Conservation (phyloP, 2,329 filamentous ascomycete genomes). For the Colletotrichum eleusines region DNA sequence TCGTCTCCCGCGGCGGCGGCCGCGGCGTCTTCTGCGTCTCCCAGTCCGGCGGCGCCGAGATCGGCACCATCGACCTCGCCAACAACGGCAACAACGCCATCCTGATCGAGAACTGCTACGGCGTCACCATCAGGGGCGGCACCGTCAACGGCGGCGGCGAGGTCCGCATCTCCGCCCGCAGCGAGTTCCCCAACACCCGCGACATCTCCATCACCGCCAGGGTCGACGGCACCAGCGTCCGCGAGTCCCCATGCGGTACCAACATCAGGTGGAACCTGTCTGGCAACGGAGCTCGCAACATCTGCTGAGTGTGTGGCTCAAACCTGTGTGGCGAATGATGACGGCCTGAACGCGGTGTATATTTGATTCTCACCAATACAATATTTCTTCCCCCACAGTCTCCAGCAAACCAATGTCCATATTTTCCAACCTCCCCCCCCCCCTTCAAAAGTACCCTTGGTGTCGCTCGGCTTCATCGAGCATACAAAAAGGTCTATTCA, state of each 20-base stretch:
- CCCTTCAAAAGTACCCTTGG: background rate
- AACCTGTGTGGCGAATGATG: background rate
- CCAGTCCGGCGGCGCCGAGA: slow-evolving; percentile 65
- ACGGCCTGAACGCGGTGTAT: background rate
- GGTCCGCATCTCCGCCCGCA: slow-evolving; percentile 64
- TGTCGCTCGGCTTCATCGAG: background rate
- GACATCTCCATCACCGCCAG: slow-evolving; percentile 63
- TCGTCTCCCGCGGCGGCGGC: slow-evolving; percentile 67
- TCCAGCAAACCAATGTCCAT: slow-evolving; percentile 5
- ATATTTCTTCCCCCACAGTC: slow-evolving; percentile 4
- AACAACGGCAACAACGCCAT: slow-evolving; percentile 68
- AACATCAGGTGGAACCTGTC: slow-evolving; percentile 64
- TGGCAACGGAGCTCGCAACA: slow-evolving; percentile 56
- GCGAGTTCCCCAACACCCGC: slow-evolving; percentile 65
- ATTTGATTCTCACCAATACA: slow-evolving; percentile 16
- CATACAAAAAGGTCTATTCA: background rate
- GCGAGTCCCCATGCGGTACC: slow-evolving; percentile 65
- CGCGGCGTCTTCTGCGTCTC: slow-evolving; percentile 70
- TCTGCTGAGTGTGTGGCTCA: slow-evolving; percentile 52
- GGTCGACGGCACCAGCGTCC: slow-evolving; percentile 63
- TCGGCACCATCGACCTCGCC: slow-evolving; percentile 62
- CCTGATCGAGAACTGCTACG: slow-evolving; percentile 71
- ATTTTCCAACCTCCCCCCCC: too few relatives aligned
- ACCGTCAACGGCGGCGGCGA: slow-evolving; percentile 67
- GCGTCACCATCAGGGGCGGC: slow-evolving; percentile 62